These are phyloP conservation scores for Fomitopsis pinicola DNA, from an alignment of 1,284 basidiomycete genomes.

Conservation along the genomic window DNA sequence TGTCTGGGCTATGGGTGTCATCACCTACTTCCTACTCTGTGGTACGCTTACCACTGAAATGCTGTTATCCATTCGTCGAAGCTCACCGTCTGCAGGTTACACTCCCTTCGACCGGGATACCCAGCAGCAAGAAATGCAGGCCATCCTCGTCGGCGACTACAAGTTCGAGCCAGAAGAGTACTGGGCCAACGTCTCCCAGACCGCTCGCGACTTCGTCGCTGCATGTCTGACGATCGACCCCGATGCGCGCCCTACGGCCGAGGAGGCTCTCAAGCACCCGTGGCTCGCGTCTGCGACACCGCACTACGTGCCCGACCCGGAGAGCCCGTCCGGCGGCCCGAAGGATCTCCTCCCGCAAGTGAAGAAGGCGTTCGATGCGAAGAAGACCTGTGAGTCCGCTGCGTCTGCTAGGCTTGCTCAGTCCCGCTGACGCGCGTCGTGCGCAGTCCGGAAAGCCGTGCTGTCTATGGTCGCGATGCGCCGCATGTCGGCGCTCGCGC, in stretches of 20 bases:
- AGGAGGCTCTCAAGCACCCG: slow-evolving; percentile 65
- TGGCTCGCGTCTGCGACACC: slow-evolving; percentile 73
- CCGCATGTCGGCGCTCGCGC: slow-evolving; percentile 61
- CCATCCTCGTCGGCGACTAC: slow-evolving; percentile 89
- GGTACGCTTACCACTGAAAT: slow-evolving; percentile 28
- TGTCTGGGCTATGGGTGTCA: slow-evolving; percentile 96
- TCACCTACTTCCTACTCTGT: slow-evolving; percentile 92
- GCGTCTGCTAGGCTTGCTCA: neutral
- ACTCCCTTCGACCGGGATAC: slow-evolving; percentile 92
- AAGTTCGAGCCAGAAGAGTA: slow-evolving; percentile 90
- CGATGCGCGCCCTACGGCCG: slow-evolving; percentile 69
- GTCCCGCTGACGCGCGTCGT: neutral
- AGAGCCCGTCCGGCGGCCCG: slow-evolving; percentile 55
- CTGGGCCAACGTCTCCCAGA: slow-evolving; percentile 80
- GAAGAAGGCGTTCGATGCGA: slow-evolving; percentile 85
- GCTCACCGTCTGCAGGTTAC: slow-evolving; percentile 47
- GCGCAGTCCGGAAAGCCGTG: slow-evolving; percentile 80
- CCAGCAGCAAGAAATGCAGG: slow-evolving; percentile 87
- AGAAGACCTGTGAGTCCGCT: slow-evolving; percentile 68
- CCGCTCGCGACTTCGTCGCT: slow-evolving; percentile 79
- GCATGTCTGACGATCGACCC: slow-evolving; percentile 86
- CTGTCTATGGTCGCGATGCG: slow-evolving; percentile 83
- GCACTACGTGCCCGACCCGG: slow-evolving; percentile 68
- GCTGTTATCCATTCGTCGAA: neutral
- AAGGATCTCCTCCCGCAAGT: slow-evolving; percentile 84